Evolutionary conservation across 169 alveolate species (phyloP).

Genomic region (Plasmodium vivax): DNA sequence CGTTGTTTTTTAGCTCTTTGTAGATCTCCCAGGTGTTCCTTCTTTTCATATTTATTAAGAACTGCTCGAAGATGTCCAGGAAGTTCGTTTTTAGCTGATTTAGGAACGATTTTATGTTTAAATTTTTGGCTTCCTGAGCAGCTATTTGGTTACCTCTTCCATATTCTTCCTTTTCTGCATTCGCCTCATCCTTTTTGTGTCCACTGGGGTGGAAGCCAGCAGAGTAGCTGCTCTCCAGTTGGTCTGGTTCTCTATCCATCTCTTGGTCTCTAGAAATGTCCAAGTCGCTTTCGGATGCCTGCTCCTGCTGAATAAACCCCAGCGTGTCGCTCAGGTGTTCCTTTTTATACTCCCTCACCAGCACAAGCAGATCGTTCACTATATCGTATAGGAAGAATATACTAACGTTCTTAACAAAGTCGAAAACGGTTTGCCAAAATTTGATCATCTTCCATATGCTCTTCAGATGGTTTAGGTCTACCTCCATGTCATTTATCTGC

Average conservation of each 20-base stretch:
- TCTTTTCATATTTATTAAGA: constrained; percentile 55
- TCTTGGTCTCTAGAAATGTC: neutral
- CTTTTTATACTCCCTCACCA: constrained; percentile 51
- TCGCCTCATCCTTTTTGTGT: neutral
- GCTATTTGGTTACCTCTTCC: neutral
- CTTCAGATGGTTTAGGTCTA: constrained; percentile 37
- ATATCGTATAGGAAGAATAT: constrained; percentile 65
- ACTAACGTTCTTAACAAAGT: constrained; percentile 70
- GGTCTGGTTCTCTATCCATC: neutral
- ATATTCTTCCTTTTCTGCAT: neutral
- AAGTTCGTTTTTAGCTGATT: constrained; percentile 47
- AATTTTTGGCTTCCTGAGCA: constrained; percentile 4
- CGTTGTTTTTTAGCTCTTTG: constrained; percentile 67
- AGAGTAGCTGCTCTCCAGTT: neutral
- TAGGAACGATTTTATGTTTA: constrained; percentile 42
- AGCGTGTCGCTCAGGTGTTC: constrained; percentile 1
- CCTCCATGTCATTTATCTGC: constrained; percentile 65
- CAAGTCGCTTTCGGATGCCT: neutral
- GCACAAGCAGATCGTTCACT: constrained; percentile 19
- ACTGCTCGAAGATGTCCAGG: constrained; percentile 46
- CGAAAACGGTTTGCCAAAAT: constrained; percentile 46
- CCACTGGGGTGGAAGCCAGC: neutral
- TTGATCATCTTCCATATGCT: constrained; percentile 68
- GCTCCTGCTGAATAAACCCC: constrained; percentile 13
- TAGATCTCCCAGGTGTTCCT: constrained; percentile 72